Percentiles rank a stretch among this genome's conserved stretches.
phyloP scores from a whole-genome alignment of 805 yeast species.

The Monosporozyma siamensis region DNA sequence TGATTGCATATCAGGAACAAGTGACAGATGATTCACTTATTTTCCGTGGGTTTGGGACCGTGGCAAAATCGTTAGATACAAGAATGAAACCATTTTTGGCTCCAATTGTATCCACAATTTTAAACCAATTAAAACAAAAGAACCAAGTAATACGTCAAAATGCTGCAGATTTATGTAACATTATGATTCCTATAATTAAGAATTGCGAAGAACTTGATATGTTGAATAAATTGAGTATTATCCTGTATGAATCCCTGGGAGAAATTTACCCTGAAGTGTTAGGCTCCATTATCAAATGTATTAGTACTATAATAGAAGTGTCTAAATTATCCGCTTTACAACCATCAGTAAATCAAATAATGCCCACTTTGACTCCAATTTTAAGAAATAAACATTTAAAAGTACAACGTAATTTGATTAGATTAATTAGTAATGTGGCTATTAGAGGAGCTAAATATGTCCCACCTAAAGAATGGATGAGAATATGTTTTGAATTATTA shows the following conservation, averaged over 20 bases:
- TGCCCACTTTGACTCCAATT: slow-evolving; percentile 88
- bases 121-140: slow-evolving; percentile 66
- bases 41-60: slow-evolving; percentile 54
- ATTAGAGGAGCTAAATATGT: slow-evolving; percentile 69
- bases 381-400: slow-evolving; percentile 80
- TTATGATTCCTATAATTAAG: slow-evolving; percentile 57
- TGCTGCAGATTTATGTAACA: slow-evolving; percentile 67
- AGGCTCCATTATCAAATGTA: slow-evolving; percentile 72
- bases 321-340: slow-evolving; percentile 53
- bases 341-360: slow-evolving; percentile 73
- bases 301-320: slow-evolving; percentile 50
- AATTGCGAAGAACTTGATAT: slow-evolving; percentile 55
- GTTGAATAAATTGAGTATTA: slow-evolving; percentile 58
- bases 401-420: slow-evolving; percentile 78
- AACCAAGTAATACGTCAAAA: slow-evolving; percentile 68
- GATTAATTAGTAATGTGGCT: slow-evolving; percentile 75
- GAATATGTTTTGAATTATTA: slow-evolving; percentile 81
- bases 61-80: slow-evolving; percentile 50
- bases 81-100: slow-evolving; percentile 65
- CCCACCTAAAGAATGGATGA: slow-evolving; percentile 94
- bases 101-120: slow-evolving; percentile 58
- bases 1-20: slow-evolving; percentile 78
- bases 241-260: slow-evolving; percentile 83
- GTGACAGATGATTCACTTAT: slow-evolving; percentile 45
- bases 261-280: slow-evolving; percentile 91